Percentiles rank a stretch among this genome's conserved stretches.
Conservation (phyloP, 768 basidiomycete genomes). For the Pleurotus platypus region DNA sequence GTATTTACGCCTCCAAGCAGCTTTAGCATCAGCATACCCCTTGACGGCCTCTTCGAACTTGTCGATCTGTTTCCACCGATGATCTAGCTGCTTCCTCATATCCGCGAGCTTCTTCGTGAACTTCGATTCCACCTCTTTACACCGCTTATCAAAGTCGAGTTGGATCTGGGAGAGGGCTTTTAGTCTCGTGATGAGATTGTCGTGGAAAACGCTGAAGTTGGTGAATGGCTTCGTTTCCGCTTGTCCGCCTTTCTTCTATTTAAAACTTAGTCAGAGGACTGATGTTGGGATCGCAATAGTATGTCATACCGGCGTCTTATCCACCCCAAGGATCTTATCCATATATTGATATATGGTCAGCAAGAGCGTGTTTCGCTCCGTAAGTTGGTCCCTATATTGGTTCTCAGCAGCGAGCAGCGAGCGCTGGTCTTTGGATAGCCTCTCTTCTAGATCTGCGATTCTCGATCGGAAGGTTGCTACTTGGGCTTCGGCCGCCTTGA, state of each 20-base stretch:
- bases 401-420: conserved; percentile 66
- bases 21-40: conserved; percentile 75
- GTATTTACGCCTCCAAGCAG: conserved; percentile 80
- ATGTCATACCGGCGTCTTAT: conserved; percentile 72
- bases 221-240: conserved; percentile 91
- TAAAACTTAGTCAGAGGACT: neutral
- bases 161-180: conserved; percentile 84
- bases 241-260: conserved; percentile 64
- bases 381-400: conserved; percentile 88
- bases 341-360: conserved; percentile 93
- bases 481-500: conserved; percentile 72
- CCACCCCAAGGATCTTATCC: conserved; percentile 89
- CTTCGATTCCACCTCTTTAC: conserved; percentile 72
- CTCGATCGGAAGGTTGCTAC: conserved; percentile 53
- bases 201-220: conserved; percentile 92
- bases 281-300: neutral
- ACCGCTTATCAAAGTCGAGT: conserved; percentile 79
- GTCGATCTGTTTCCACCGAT: conserved; percentile 89
- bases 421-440: conserved; percentile 80
- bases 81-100: conserved; percentile 84
- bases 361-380: conserved; percentile 88
- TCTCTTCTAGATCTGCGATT: conserved; percentile 71
- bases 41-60: conserved; percentile 87
- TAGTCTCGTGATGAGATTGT: conserved; percentile 85
- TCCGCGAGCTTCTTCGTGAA: conserved; percentile 72